Conservation (phyloP, 2,329 filamentous ascomycete genomes). For the Cercospora beticola region DNA sequence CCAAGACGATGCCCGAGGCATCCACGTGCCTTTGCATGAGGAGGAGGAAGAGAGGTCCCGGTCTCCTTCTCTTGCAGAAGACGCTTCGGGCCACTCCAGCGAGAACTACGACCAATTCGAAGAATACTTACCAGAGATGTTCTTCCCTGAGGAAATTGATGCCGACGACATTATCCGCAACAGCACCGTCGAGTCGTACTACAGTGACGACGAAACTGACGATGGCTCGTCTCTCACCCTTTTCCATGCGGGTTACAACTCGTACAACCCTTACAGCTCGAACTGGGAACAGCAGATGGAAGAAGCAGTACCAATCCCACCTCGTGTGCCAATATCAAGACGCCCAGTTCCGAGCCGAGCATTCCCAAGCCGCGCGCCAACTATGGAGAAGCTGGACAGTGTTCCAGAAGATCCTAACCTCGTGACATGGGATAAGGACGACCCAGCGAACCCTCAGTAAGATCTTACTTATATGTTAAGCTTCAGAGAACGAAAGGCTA, state of each 20-base stretch:
- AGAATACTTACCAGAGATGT: conserved; percentile 4
- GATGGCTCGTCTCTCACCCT: conserved; percentile 16
- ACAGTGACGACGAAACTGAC: conserved; percentile 14
- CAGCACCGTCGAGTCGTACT: conserved; percentile 21
- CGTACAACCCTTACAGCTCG: conserved; percentile 1
- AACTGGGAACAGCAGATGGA: conserved; percentile 10
- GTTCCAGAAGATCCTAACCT: conserved; percentile 33
- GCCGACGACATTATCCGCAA: conserved; percentile 8
- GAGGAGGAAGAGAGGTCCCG: not conserved
- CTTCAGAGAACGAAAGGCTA: not conserved
- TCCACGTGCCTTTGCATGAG: not conserved
- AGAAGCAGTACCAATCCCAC: conserved; percentile 9
- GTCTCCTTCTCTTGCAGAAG: conserved; percentile 2
- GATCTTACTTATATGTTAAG: not conserved
- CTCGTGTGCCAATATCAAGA: conserved; percentile 12
- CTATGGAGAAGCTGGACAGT: conserved; percentile 5
- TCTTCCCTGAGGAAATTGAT: conserved; percentile 3
- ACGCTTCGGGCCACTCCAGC: not conserved
- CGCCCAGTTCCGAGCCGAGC: conserved; percentile 15
- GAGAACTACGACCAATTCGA: conserved; percentile 3
- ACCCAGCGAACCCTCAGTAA: conserved; percentile 43
- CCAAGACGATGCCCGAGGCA: not conserved
- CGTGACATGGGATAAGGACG: conserved; percentile 46
- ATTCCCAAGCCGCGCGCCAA: conserved; percentile 15
- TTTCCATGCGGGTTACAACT: conserved; percentile 18